phyloP scores from a whole-genome alignment of 2,329 filamentous ascomycete genomes.

The Ophiostoma himal-ulmi region DNA sequence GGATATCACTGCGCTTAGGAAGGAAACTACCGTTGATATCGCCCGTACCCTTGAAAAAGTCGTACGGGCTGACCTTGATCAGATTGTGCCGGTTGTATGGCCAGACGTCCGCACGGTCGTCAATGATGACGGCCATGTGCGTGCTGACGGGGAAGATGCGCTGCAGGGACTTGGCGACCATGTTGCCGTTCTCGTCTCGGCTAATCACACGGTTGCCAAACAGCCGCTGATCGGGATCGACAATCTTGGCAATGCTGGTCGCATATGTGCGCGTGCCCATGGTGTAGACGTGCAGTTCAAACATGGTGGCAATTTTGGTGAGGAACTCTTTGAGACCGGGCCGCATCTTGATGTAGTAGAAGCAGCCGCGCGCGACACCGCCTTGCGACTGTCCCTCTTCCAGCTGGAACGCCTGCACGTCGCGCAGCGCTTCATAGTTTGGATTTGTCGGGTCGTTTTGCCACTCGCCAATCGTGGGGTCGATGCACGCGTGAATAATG shows the following conservation, averaged over 20 bases:
- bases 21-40: conserved; percentile 98
- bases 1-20: conserved; percentile 63
- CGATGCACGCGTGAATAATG: conserved; percentile 95
- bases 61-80: conserved; percentile 90
- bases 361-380: conserved; percentile 63
- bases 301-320: conserved; percentile 67
- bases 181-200: conserved; percentile 91
- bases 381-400: conserved; percentile 63
- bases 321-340: conserved; percentile 80
- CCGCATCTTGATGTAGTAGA: conserved; percentile 97
- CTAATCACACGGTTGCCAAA: conserved; percentile 95
- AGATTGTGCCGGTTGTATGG: conserved; percentile 82
- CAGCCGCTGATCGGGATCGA: conserved; percentile 81
- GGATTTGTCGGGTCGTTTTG: conserved; percentile 81
- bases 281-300: conserved; percentile 96
- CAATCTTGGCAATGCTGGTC: conserved; percentile 81
- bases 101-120: conserved; percentile 96
- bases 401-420: conserved; percentile 83
- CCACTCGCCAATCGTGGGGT: conserved; percentile 95
- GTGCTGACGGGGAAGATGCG: conserved; percentile 93
- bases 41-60: conserved; percentile 96
- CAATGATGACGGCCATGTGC: conserved; percentile 98
- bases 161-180: conserved; percentile 83
- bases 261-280: conserved; percentile 99
- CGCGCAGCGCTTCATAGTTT: conserved; percentile 84